Conservation (phyloP, 2,329 filamentous ascomycete species). For the Colletotrichum sp. region DNA sequence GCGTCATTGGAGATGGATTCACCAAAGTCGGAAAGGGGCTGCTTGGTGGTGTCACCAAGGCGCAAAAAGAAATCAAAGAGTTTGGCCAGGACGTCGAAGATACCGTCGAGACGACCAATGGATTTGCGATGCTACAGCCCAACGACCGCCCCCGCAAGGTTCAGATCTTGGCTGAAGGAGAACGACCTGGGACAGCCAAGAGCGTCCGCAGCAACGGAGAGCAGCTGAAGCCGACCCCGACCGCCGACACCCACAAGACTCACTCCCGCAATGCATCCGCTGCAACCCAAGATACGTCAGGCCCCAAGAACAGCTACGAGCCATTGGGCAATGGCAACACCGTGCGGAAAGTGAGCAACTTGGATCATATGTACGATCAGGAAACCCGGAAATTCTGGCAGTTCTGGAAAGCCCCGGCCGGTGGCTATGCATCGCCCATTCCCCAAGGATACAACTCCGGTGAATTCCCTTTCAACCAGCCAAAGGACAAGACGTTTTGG, state of each 20-base stretch:
- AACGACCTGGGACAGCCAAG: conserved; percentile 21
- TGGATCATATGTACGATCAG: conserved; percentile 53
- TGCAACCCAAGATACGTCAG: conserved; percentile 43
- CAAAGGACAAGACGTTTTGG: conserved; percentile 53
- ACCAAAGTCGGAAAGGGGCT: conserved; percentile 40
- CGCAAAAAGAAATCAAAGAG: conserved; percentile 52
- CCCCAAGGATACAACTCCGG: conserved; percentile 59
- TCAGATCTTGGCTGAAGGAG: conserved; percentile 36
- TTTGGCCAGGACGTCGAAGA: conserved; percentile 55
- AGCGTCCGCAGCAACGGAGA: not conserved
- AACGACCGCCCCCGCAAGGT: conserved; percentile 32
- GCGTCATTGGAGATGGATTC: conserved; percentile 54
- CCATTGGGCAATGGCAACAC: conserved; percentile 50
- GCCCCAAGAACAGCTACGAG: conserved; percentile 33
- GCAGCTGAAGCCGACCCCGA: conserved; percentile 22
- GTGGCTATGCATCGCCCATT: conserved; percentile 65
- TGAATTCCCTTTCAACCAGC: conserved; percentile 43
- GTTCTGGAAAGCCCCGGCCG: conserved; percentile 69
- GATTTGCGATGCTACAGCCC: conserved; percentile 43
- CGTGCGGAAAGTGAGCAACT: conserved; percentile 53
- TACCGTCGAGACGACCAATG: conserved; percentile 60
- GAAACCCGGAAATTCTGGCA: conserved; percentile 61
- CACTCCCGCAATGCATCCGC: conserved; percentile 41
- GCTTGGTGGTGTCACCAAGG: conserved; percentile 43
- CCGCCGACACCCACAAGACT: conserved; percentile 37